phyloP scores from a whole-genome alignment of 768 basidiomycete species.

The Astraeus odoratus region DNA sequence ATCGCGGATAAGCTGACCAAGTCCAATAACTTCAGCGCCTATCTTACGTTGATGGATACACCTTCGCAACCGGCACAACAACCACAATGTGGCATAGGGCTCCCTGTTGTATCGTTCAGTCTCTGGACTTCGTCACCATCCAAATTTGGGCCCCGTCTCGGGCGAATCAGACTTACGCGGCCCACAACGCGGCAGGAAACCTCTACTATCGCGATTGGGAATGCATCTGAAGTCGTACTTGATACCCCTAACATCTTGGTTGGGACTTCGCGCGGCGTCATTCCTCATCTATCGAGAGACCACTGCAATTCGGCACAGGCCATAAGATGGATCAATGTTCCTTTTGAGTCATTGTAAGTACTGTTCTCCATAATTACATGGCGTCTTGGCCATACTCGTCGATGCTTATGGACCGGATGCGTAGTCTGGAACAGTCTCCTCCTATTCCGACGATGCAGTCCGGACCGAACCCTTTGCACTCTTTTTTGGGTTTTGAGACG shows the following conservation, averaged over 20 bases:
- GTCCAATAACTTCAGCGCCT: not conserved
- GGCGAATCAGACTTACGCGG: slow-evolving; percentile 15
- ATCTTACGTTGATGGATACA: not conserved
- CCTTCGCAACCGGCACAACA: not conserved
- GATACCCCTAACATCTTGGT: slow-evolving; percentile 58
- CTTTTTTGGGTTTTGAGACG: slow-evolving; percentile 51
- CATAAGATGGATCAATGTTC: slow-evolving; percentile 59
- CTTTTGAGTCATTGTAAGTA: slow-evolving; percentile 80
- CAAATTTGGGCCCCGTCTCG: slow-evolving; percentile 23
- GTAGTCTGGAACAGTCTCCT: slow-evolving; percentile 57
- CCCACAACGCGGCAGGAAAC: not conserved
- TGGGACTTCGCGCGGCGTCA: slow-evolving; percentile 62
- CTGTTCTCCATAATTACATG: not conserved
- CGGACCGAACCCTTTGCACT: slow-evolving; percentile 52
- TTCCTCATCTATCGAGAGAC: slow-evolving; percentile 70
- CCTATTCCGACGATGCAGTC: slow-evolving; percentile 59
- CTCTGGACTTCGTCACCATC: slow-evolving; percentile 3
- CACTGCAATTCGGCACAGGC: slow-evolving; percentile 40
- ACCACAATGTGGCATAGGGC: not conserved
- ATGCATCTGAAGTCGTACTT: slow-evolving; percentile 29
- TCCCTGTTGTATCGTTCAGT: slow-evolving; percentile 15
- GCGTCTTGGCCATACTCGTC: not conserved
- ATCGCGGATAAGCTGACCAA: not conserved
- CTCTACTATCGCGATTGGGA: not conserved
- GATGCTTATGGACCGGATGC: not conserved